Evolutionary conservation across 805 yeast genomes (phyloP).

Genomic region (Cyberlindnera mrakii): DNA sequence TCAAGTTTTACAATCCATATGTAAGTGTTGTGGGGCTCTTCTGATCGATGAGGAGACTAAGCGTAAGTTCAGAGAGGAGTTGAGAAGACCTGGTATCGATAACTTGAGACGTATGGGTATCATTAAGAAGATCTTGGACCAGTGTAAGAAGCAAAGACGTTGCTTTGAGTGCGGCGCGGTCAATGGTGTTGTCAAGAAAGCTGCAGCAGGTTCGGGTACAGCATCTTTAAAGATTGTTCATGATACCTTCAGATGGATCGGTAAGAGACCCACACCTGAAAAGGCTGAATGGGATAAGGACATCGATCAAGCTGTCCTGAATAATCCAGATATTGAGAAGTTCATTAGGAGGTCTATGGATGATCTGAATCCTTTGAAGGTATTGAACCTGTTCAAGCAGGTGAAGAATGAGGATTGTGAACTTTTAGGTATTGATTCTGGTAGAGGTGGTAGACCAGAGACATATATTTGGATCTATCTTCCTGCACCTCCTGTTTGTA

Average conservation of each 20-base stretch:
- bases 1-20: conserved; percentile 80
- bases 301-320: conserved; percentile 63
- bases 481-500: conserved; percentile 99
- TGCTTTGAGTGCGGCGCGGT: conserved; percentile 82
- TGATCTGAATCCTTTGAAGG: conserved; percentile 90
- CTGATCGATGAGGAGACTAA: conserved; percentile 69
- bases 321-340: conserved; percentile 84
- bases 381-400: conserved; percentile 79
- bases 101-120: conserved; percentile 89
- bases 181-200: conserved; percentile 96
- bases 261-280: conserved; percentile 83
- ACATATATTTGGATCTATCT: conserved; percentile 94
- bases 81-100: conserved; percentile 83
- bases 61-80: conserved; percentile 64
- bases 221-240: conserved; percentile 94
- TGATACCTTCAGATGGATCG: conserved; percentile 93
- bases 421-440: conserved; percentile 82
- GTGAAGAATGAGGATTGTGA: conserved; percentile 86
- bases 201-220: conserved; percentile 84
- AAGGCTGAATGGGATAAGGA: conserved; percentile 84
- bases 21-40: conserved; percentile 81
- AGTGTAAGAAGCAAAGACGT: conserved; percentile 91
- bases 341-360: conserved; percentile 84
- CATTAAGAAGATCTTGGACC: conserved; percentile 76
- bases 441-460: conserved; percentile 89